phyloP scores from a whole-genome alignment of 2,329 filamentous ascomycete genomes.

The Fusarium sp. region DNA sequence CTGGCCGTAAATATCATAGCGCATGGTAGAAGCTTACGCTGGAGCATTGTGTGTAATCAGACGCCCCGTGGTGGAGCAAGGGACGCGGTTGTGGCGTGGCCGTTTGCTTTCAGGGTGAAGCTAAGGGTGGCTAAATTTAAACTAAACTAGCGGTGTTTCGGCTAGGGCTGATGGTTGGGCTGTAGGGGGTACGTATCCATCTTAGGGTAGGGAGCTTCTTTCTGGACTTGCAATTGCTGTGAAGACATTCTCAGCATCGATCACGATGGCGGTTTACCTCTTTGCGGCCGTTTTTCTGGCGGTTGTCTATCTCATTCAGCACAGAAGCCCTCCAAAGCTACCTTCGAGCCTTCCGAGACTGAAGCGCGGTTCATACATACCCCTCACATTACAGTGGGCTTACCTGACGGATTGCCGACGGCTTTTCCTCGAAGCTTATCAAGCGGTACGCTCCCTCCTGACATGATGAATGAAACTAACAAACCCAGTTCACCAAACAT shows the following conservation, averaged over 20 bases:
- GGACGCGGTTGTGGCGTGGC: constrained; percentile 14
- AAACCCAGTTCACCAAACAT: constrained; percentile 56
- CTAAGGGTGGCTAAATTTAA: background rate
- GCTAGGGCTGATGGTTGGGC: constrained; percentile 11
- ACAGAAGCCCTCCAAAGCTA: background rate
- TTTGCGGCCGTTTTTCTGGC: constrained; percentile 1
- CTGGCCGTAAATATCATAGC: background rate
- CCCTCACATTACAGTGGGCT: constrained; percentile 23
- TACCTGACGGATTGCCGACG: constrained; percentile 53
- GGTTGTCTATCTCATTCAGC: background rate
- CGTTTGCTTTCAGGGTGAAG: constrained; percentile 1
- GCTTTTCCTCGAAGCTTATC: constrained; percentile 53
- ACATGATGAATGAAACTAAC: rapidly evolving
- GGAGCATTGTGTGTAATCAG: background rate
- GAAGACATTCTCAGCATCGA: background rate
- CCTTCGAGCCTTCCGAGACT: constrained; percentile 23
- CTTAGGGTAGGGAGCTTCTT: background rate
- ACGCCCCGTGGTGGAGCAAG: background rate
- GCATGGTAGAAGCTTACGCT: no score
- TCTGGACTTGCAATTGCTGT: rapidly evolving
- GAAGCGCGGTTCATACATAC: background rate
- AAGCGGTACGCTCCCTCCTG: constrained; percentile 36
- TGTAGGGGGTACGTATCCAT: constrained; percentile 1
- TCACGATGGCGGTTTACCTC: constrained; percentile 16
- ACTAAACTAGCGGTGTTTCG: constrained; percentile 12